These are phyloP conservation scores for Lepidium africanum DNA, from an alignment of 345 rosid genomes.

Conservation along the genomic window DNA sequence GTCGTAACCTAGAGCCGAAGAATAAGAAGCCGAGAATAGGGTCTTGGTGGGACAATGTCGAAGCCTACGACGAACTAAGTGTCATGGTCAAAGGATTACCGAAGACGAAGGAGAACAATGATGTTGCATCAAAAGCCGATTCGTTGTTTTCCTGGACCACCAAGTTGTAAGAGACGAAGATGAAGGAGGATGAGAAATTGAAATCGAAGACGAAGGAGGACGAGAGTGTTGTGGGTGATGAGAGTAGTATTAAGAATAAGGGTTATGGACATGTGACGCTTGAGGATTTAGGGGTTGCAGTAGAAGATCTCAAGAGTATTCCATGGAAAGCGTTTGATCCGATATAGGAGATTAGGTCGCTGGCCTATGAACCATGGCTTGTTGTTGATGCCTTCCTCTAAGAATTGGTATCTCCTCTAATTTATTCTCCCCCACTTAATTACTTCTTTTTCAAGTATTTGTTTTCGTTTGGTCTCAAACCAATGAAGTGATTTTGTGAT, in stretches of 20 bases:
- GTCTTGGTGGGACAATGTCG: not conserved
- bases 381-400: not conserved
- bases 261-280: not conserved
- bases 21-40: not conserved
- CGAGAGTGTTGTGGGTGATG: not conserved
- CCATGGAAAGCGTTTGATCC: conserved; percentile 16
- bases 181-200: not conserved
- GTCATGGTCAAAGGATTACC: not conserved
- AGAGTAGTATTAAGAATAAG: not conserved
- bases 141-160: no score
- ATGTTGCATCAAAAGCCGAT: not conserved
- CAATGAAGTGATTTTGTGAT: no score
- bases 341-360: conserved; percentile 14
- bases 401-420: not conserved
- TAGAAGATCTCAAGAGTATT: conserved; percentile 14
- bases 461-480: no score
- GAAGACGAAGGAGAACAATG: not conserved
- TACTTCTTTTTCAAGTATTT: not conserved
- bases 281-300: conserved; percentile 1
- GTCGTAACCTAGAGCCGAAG: not conserved
- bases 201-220: not conserved
- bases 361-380: conserved; percentile 10
- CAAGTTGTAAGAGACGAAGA: no score
- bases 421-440: not conserved
- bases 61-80: not conserved